These are phyloP conservation scores for Cercospora citrullina DNA, from an alignment of 2,329 filamentous ascomycete genomes.

Conservation along the genomic window DNA sequence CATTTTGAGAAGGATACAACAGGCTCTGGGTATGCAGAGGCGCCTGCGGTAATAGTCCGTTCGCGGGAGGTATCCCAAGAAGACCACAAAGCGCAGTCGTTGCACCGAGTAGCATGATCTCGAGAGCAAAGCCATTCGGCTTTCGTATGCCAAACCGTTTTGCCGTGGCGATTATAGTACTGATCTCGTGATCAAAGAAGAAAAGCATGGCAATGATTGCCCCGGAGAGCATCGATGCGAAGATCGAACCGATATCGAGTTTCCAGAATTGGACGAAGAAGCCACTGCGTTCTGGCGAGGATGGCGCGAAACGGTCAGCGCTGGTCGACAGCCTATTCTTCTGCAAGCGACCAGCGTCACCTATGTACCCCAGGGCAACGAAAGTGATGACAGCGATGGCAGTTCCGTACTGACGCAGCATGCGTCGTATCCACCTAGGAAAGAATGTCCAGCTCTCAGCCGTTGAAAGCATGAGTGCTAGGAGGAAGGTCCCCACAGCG, in stretches of 20 bases:
- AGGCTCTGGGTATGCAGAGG: constrained; percentile 65
- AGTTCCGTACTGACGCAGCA: constrained; percentile 63
- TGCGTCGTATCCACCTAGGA: constrained; percentile 60
- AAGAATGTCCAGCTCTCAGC: constrained; percentile 56
- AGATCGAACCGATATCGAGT: constrained; percentile 59
- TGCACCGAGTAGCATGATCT: constrained; percentile 61
- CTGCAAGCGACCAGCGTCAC: constrained; percentile 59
- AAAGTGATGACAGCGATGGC: constrained; percentile 67
- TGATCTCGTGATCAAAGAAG: constrained; percentile 70
- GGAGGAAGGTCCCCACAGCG: constrained; percentile 62
- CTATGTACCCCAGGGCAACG: constrained; percentile 62
- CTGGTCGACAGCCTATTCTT: constrained; percentile 41
- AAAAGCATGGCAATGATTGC: constrained; percentile 66
- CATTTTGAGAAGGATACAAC: constrained; percentile 50
- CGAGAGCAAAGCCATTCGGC: constrained; percentile 65
- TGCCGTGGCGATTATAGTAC: constrained; percentile 66
- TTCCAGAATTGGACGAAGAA: constrained; percentile 68
- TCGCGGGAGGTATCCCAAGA: constrained; percentile 66
- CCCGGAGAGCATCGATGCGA: constrained; percentile 62
- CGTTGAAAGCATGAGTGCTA: constrained; percentile 62
- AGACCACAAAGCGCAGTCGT: constrained; percentile 66
- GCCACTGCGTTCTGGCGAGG: constrained; percentile 49
- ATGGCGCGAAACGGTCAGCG: constrained; percentile 3
- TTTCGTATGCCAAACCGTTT: constrained; percentile 62
- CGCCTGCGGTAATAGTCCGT: constrained; percentile 65